These are phyloP conservation scores for Toxicodendron radicans DNA, from an alignment of 345 rosid species.

Conservation along the genomic window DNA sequence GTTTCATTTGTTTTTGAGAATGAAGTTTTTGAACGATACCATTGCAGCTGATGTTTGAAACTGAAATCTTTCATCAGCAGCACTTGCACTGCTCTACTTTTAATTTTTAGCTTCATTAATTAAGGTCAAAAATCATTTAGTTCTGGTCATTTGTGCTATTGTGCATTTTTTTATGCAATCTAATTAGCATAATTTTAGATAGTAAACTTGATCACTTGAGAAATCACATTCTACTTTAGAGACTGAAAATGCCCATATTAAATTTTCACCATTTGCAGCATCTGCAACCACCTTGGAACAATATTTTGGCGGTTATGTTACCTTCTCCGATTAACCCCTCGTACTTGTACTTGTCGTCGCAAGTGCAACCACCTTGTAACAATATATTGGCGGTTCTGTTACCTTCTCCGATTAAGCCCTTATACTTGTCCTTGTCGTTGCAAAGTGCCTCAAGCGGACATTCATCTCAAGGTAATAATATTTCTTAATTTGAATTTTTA, in stretches of 20 bases:
- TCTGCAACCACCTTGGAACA: constrained; percentile 5
- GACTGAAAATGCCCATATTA: background rate
- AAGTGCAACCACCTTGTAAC: constrained; percentile 2
- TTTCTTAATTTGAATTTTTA: background rate
- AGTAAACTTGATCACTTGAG: background rate
- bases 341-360: background rate
- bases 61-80: no score
- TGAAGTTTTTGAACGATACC: no score
- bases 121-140: no score
- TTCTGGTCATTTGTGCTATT: no score
- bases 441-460: constrained; percentile 1
- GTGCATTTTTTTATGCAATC: no score
- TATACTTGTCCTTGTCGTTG: background rate
- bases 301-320: background rate
- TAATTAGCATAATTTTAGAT: background rate
- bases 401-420: background rate
- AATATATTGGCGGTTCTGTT: background rate
- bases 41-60: no score
- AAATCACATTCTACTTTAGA: background rate
- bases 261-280: constrained; percentile 14
- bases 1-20: no score
- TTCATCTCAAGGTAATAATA: constrained; percentile 8
- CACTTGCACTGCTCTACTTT: no score
- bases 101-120: no score
- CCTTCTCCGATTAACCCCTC: background rate